Conservation (phyloP, 768 basidiomycete species). For the Suillus fuscotomentosus region DNA sequence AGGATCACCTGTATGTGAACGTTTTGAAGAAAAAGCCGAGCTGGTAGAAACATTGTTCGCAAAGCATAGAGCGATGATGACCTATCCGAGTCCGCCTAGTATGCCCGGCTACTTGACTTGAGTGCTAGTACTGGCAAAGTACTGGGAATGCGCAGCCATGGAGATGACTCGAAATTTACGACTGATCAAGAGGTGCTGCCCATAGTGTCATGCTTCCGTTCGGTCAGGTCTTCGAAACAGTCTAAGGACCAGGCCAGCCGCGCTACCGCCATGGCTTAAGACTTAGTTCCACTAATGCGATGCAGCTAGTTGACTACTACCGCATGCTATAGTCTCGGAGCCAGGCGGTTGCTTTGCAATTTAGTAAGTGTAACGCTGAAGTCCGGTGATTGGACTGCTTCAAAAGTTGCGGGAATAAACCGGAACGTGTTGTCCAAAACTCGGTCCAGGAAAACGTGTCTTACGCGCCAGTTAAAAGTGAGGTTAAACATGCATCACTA, state of each 20-base stretch:
- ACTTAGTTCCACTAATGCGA: background rate
- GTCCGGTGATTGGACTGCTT: background rate
- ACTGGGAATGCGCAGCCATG: background rate
- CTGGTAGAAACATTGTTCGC: background rate
- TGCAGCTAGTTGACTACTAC: background rate
- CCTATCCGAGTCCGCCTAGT: background rate
- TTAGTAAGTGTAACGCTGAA: background rate
- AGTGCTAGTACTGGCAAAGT: background rate
- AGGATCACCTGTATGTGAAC: slow-evolving; percentile 78
- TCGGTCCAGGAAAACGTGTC: background rate
- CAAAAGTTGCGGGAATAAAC: background rate
- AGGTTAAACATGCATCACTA: background rate
- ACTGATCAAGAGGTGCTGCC: background rate
- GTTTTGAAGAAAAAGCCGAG: slow-evolving; percentile 42
- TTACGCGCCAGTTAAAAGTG: background rate
- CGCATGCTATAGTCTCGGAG: background rate
- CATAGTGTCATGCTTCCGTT: background rate
- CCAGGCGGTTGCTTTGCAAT: background rate
- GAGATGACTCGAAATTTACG: too few species aligned
- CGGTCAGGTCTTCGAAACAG: background rate
- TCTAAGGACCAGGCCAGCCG: background rate
- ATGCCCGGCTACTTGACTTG: background rate
- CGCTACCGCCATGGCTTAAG: background rate
- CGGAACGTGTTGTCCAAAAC: background rate
- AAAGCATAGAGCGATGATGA: background rate